Conservation (phyloP, 2,329 filamentous ascomycete species). For the Aureobasidium sp. region DNA sequence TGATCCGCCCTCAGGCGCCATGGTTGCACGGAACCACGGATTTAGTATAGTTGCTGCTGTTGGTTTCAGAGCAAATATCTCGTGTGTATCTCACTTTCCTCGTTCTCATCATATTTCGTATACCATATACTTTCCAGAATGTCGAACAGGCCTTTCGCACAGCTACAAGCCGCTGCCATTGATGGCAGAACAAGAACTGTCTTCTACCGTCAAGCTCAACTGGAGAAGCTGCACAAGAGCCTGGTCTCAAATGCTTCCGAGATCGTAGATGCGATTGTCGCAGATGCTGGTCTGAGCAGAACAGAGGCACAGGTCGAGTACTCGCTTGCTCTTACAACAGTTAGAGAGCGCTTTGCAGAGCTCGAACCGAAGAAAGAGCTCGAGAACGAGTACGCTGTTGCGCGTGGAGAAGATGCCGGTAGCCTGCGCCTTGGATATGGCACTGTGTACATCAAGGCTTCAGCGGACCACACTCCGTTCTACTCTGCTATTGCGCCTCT, state of each 20-base stretch:
- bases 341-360: constrained; percentile 35
- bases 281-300: constrained; percentile 32
- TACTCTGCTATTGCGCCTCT: constrained; percentile 41
- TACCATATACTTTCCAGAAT: constrained; percentile 1
- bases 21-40: background rate
- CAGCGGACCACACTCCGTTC: constrained; percentile 40
- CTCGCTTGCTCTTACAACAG: constrained; percentile 33
- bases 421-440: constrained; percentile 32
- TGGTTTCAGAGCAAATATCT: background rate
- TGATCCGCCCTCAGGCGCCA: background rate
- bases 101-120: background rate
- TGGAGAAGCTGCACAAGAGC: constrained; percentile 37
- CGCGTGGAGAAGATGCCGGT: constrained; percentile 34
- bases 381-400: constrained; percentile 38
- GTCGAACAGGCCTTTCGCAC: constrained; percentile 24
- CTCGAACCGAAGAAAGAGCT: constrained; percentile 35
- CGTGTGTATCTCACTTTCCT: background rate
- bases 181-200: constrained; percentile 41
- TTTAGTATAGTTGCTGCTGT: constrained; percentile 4
- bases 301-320: constrained; percentile 38
- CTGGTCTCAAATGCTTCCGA: constrained; percentile 31
- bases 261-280: constrained; percentile 36
- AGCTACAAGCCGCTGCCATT: constrained; percentile 36
- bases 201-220: constrained; percentile 41
- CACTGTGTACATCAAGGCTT: constrained; percentile 44